phyloP scores from a whole-genome alignment of 805 yeast species.

The Candida stauntonica region DNA sequence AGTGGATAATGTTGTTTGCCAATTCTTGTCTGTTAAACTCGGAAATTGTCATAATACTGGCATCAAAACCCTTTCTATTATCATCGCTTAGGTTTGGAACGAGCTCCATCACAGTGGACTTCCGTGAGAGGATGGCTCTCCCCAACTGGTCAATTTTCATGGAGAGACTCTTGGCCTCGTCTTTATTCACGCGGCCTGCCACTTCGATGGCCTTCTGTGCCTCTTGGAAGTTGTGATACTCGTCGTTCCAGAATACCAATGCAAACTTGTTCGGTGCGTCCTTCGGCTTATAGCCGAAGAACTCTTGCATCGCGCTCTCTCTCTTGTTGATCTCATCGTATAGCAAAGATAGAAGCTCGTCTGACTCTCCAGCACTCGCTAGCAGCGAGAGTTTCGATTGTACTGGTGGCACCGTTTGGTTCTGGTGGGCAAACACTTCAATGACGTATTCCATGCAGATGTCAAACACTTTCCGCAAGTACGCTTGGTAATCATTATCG shows the following conservation, averaged over 20 bases:
- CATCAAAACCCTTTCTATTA: conserved; percentile 2
- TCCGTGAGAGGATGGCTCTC: conserved; percentile 42
- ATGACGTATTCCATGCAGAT: conserved; percentile 39
- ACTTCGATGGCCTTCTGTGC: conserved; percentile 44
- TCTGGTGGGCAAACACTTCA: conserved; percentile 36
- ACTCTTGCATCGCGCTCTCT: conserved; percentile 6
- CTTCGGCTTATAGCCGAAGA: neutral
- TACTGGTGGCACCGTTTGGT: conserved; percentile 38
- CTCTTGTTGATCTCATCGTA: conserved; percentile 6
- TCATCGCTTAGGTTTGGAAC: conserved; percentile 1
- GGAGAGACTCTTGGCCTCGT: conserved; percentile 35
- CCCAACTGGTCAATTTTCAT: conserved; percentile 46
- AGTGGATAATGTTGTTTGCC: conserved; percentile 40
- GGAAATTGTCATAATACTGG: conserved; percentile 43
- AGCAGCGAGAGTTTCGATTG: conserved; percentile 3
- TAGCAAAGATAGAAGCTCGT: neutral
- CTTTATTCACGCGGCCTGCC: conserved; percentile 28
- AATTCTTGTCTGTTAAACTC: conserved; percentile 49
- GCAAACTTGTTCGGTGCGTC: conserved; percentile 32
- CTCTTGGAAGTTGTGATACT: conserved; percentile 56
- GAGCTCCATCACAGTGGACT: neutral
- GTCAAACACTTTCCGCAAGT: conserved; percentile 27
- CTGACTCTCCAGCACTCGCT: neutral
- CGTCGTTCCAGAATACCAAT: conserved; percentile 75
- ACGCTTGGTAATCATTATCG: conserved; percentile 8